Conservation (phyloP, 2,329 filamentous ascomycete genomes). For the Fusarium avenaceum region DNA sequence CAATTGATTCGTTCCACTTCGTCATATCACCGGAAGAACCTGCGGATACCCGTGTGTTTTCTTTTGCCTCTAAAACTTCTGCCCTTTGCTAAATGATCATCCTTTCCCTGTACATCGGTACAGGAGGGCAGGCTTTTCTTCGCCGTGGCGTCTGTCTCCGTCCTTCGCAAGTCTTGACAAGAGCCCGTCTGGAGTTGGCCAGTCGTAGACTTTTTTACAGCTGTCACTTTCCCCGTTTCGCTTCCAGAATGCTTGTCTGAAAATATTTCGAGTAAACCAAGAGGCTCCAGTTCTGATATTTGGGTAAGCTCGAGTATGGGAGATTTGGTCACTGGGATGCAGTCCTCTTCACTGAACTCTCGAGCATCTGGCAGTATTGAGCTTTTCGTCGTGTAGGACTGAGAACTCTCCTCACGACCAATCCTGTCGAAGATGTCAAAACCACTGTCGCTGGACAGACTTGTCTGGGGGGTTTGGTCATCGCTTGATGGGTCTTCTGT, state of each 20-base stretch:
- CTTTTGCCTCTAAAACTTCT: slow-evolving; percentile 6
- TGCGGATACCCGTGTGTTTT: slow-evolving; percentile 58
- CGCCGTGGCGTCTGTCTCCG: neutral
- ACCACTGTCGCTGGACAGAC: slow-evolving; percentile 32
- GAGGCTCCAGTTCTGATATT: slow-evolving; percentile 16
- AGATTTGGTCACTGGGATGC: neutral
- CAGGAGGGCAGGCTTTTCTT: slow-evolving; percentile 33
- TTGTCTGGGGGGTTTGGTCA: slow-evolving; percentile 20
- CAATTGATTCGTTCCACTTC: neutral
- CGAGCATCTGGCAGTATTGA: slow-evolving; percentile 25
- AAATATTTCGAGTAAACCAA: slow-evolving; percentile 16
- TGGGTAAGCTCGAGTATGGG: slow-evolving; percentile 20
- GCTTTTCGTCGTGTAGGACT: slow-evolving; percentile 24
- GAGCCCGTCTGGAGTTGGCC: slow-evolving; percentile 25
- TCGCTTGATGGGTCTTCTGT: slow-evolving; percentile 15
- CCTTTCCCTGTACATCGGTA: slow-evolving; percentile 42
- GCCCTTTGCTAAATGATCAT: slow-evolving; percentile 56
- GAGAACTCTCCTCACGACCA: slow-evolving; percentile 20
- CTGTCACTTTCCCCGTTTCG: neutral
- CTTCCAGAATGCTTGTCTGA: slow-evolving; percentile 2
- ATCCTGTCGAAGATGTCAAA: slow-evolving; percentile 15
- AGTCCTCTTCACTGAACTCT: slow-evolving; percentile 12
- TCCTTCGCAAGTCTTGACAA: slow-evolving; percentile 16
- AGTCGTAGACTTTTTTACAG: slow-evolving; percentile 16
- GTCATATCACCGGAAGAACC: slow-evolving; percentile 60